A percentile compares a stretch with the other conserved stretches of the same genome.
Conservation (phyloP, 345 rosid species). For the Eutrema heterophyllum region DNA sequence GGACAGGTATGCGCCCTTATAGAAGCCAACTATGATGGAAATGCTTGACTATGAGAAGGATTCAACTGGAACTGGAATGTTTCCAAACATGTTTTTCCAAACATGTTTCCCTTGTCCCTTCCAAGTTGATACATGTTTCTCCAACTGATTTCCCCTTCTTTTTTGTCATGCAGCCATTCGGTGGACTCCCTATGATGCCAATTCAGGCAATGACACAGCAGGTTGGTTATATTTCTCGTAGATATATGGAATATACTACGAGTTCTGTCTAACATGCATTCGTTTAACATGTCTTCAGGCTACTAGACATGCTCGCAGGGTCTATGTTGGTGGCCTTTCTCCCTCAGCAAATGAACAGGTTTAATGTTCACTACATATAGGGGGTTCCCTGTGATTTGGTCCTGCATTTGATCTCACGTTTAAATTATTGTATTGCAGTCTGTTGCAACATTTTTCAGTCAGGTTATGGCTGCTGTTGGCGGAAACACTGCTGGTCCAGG, state of each 20-base stretch:
- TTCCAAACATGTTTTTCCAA: constrained; percentile 15
- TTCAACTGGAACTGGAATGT: constrained; percentile 31
- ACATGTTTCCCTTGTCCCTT: constrained; percentile 30
- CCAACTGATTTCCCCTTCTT: not conserved
- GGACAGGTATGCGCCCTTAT: constrained; percentile 34
- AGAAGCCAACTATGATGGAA: too few relatives aligned
- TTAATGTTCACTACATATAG: not conserved
- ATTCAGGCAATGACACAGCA: constrained; percentile 51
- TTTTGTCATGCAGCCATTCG: constrained; percentile 25
- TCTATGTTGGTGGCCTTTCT: constrained; percentile 45
- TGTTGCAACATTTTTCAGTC: constrained; percentile 47
- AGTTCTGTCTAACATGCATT: not conserved
- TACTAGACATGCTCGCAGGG: constrained; percentile 44
- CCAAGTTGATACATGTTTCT: constrained; percentile 3
- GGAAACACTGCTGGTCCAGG: constrained; percentile 58
- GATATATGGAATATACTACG: not conserved
- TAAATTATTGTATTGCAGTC: constrained; percentile 26
- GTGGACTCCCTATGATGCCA: constrained; percentile 40
- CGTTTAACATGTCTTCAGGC: constrained; percentile 26
- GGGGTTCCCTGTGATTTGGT: not conserved
- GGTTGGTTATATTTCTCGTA: constrained; percentile 20
- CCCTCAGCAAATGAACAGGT: constrained; percentile 46
- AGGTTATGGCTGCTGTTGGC: constrained; percentile 47
- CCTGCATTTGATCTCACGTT: constrained; percentile 1
- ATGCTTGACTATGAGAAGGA: too few relatives aligned